Conservation (phyloP, 2,329 filamentous ascomycete genomes). For the Tolypocladium inflatum region DNA sequence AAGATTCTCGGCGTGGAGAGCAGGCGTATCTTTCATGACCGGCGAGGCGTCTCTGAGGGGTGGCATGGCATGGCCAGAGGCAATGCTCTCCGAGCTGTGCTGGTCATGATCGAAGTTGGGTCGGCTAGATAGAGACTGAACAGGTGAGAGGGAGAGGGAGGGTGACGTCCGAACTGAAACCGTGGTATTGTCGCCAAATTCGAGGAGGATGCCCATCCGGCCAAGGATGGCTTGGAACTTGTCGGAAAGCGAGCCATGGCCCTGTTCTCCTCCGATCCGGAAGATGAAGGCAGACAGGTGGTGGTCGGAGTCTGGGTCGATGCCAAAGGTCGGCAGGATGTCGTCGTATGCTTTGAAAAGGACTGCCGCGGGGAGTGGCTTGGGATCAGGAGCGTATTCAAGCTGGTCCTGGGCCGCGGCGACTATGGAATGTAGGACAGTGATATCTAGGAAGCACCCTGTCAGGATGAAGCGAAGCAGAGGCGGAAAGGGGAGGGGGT, state of each 20-base stretch:
- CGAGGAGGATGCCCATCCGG: conserved; percentile 62
- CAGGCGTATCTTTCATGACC: background rate
- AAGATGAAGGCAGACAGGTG: conserved; percentile 72
- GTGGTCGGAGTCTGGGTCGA: conserved; percentile 64
- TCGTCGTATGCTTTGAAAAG: conserved; percentile 75
- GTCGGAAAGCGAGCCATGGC: conserved; percentile 48
- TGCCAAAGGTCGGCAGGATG: conserved; percentile 59
- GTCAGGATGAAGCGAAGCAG: background rate
- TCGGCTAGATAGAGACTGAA: conserved; percentile 8
- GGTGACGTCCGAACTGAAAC: conserved; percentile 13
- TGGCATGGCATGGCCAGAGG: background rate
- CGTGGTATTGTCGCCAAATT: conserved; percentile 37
- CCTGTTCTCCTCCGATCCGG: conserved; percentile 60
- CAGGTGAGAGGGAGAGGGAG: conserved; percentile 12
- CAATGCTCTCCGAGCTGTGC: background rate
- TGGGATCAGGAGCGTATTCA: conserved; percentile 44
- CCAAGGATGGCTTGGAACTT: conserved; percentile 61
- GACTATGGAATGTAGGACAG: conserved; percentile 69
- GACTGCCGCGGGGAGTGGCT: conserved; percentile 62
- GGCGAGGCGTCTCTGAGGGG: background rate
- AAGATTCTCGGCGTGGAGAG: background rate
- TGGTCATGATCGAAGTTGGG: conserved; percentile 6
- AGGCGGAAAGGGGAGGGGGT: background rate
- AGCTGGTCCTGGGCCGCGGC: conserved; percentile 58
- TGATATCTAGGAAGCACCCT: conserved; percentile 52